Percentiles rank a stretch among this genome's conserved stretches.
Evolutionary conservation across 176 grass and related monocot species (phyloP).

Genomic region (Leersia perrieri): DNA sequence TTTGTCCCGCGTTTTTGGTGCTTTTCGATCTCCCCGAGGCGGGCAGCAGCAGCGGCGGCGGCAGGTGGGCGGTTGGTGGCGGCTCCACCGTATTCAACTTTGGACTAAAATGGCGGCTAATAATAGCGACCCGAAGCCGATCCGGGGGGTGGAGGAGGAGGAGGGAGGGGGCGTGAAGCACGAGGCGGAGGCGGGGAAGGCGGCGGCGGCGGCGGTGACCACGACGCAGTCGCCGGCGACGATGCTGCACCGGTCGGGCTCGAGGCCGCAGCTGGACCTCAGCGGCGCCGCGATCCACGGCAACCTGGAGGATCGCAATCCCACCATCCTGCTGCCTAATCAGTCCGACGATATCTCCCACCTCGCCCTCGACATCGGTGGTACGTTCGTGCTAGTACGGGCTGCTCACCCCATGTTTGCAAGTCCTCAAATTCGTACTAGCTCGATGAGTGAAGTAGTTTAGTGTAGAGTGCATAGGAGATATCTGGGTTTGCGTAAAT

Average conservation of each 20-base stretch:
- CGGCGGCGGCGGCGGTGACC: neutral
- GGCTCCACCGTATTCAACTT: conserved; percentile 37
- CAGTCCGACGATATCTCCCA: conserved; percentile 97
- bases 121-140: conserved; percentile 44
- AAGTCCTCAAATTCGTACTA: too few relatives aligned
- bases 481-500: neutral
- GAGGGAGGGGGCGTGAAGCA: conserved; percentile 34
- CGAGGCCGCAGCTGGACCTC: conserved; percentile 87
- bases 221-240: neutral
- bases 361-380: conserved; percentile 92
- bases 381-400: conserved; percentile 38
- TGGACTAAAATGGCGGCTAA: conserved; percentile 48
- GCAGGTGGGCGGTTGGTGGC: conserved; percentile 51
- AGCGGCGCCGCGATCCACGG: conserved; percentile 93
- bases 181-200: conserved; percentile 14
- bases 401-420: neutral
- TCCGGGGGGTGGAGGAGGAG: conserved; percentile 21
- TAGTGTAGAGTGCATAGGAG: neutral
- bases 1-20: conserved; percentile 11
- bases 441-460: neutral
- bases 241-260: conserved; percentile 71
- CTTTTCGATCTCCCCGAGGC: conserved; percentile 34
- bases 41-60: neutral
- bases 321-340: conserved; percentile 88
- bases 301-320: conserved; percentile 79